Evolutionary conservation across 768 basidiomycete genomes (phyloP), one percentile per base, ranked within the genome.

Genomic region (Tricholoma terreum): DNA sequence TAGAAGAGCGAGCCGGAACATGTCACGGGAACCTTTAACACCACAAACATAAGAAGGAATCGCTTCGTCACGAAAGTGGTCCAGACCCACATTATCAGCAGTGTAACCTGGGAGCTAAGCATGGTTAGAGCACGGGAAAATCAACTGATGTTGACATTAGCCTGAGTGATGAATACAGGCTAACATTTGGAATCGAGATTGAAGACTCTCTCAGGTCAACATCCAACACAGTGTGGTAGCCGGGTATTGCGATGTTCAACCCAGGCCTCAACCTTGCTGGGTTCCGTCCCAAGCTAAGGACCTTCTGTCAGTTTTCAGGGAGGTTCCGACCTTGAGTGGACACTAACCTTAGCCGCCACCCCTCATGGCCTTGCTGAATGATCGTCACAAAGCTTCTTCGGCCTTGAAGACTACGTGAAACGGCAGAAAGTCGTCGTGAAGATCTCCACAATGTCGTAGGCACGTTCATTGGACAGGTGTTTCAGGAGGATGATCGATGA

Each of bases 1-100:
- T 75, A 84, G 66, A 84, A 83, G 0, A 83, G 70, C 1, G 81
- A 83, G 11, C 83, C 83, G 2, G 82, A 82, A 45, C 78, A 75
- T 5, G 74, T 64, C 4, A 83, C 78, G 5, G 83, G 83, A 1
- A 83, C 81, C 77, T 78, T 33, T 8, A 22, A 12, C 19, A 22
- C 21, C 56, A 4, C 49, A 14, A 12, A n/a, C 3, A 27, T 22
- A 9, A 14, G 6, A 36, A 17, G 24, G 22, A 45, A 8, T 34
- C 8, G 45, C 21, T 19, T 17, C 31, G 12, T 7, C 6, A 45
- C 19, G n/a, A 17, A 11, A 24, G 11, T n/a, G 19, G 17, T 40
- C 6, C 24, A 52, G 12, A 54, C 61, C 14, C 8, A 70, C 71
- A 61, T 73, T 73, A 56, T 73, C 71, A 6, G 67, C 61, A 11